phyloP scores from a whole-genome alignment of 2,329 filamentous ascomycete genomes.

The Herpotrichia juniperi region DNA sequence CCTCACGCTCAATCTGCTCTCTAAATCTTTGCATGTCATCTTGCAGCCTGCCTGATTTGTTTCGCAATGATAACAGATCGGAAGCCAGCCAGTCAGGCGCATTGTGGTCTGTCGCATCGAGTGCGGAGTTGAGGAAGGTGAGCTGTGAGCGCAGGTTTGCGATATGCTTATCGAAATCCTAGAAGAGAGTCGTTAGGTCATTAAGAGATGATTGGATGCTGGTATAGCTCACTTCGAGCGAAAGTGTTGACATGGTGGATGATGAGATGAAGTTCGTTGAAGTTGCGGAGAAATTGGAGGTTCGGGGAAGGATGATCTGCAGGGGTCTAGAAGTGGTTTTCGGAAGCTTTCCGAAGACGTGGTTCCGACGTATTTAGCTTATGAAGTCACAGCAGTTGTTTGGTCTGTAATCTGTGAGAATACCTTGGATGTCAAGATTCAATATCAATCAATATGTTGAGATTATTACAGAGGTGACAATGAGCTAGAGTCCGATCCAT shows the following conservation, averaged over 20 bases:
- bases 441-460: too few relatives aligned
- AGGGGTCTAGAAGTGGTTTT: neutral
- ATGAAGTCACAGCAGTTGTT: too few relatives aligned
- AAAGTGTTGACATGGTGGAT: constrained; percentile 27
- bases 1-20: constrained; percentile 34
- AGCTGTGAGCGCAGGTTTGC: constrained; percentile 33
- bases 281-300: constrained; percentile 1
- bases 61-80: constrained; percentile 38
- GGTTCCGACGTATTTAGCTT: too few relatives aligned
- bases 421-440: too few relatives aligned
- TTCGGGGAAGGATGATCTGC: neutral
- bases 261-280: constrained; percentile 6
- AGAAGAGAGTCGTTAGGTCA: neutral
- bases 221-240: constrained; percentile 29
- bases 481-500: too few relatives aligned
- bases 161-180: constrained; percentile 42
- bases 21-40: constrained; percentile 43
- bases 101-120: constrained; percentile 42
- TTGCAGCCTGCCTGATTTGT: constrained; percentile 38
- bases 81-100: constrained; percentile 43
- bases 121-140: constrained; percentile 31
- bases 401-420: too few relatives aligned
- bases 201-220: neutral
- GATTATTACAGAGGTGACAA: too few relatives aligned
- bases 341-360: too few relatives aligned